These are phyloP conservation scores for Gynandropsis gynandra DNA, from an alignment of 345 rosid genomes.

Conservation along the genomic window DNA sequence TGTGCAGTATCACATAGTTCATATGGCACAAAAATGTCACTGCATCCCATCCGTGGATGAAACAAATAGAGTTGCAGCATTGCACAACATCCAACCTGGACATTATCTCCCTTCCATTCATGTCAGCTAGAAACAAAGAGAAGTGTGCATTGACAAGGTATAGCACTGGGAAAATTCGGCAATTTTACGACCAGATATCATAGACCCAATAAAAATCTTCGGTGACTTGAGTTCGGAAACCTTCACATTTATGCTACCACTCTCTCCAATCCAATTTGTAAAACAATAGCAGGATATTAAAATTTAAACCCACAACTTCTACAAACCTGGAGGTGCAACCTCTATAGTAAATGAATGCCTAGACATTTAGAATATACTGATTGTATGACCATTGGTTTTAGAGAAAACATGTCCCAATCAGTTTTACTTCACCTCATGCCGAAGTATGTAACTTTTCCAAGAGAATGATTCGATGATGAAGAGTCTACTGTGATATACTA, in stretches of 20 bases:
- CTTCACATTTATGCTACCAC: no score
- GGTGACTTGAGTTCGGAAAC: not conserved
- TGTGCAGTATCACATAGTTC: constrained; percentile 2
- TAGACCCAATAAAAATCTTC: not conserved
- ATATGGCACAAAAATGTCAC: not conserved
- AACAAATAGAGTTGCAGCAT: not conserved
- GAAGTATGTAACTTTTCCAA: not conserved
- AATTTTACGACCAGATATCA: not conserved
- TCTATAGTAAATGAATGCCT: constrained; percentile 7
- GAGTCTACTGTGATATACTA: no score
- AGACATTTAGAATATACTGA: not conserved
- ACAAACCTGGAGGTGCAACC: constrained; percentile 4
- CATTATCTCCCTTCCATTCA: no score
- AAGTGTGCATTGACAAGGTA: no score
- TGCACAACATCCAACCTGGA: constrained; percentile 1
- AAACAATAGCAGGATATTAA: not conserved
- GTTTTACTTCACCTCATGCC: constrained; percentile 5
- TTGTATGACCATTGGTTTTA: not conserved
- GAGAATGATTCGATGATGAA: no score
- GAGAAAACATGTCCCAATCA: constrained; percentile 1
- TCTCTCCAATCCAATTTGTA: constrained; percentile 7
- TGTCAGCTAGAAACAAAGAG: no score
- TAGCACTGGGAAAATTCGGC: no score
- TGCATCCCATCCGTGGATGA: constrained; percentile 1
- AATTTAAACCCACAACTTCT: not conserved